phyloP scores from a whole-genome alignment of 73 alveolate genomes.

The Paramecium octaurelia region DNA sequence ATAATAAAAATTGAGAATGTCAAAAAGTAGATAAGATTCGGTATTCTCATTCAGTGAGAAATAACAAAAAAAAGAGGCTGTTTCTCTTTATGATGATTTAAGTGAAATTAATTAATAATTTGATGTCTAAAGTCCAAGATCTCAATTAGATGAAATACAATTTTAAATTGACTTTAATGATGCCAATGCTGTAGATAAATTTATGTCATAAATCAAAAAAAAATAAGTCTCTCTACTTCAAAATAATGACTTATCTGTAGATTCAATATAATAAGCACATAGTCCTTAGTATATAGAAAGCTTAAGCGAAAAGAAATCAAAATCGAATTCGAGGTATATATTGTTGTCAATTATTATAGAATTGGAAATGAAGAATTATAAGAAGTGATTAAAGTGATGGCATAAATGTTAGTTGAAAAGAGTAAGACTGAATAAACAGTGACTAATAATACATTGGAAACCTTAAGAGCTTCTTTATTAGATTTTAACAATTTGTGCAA shows the following conservation, averaged over 20 bases:
- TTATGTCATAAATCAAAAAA: constrained; percentile 15
- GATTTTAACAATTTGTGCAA: constrained; percentile 30
- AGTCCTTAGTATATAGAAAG: background rate
- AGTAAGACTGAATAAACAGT: background rate
- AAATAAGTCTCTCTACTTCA: background rate
- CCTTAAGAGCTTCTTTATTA: background rate
- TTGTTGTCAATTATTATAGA: background rate
- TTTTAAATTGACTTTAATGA: constrained; percentile 26
- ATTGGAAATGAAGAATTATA: constrained; percentile 11
- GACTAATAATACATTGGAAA: background rate
- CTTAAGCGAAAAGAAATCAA: background rate
- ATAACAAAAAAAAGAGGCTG: background rate
- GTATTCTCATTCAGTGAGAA: constrained; percentile 36
- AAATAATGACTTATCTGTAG: background rate
- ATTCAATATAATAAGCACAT: constrained; percentile 31
- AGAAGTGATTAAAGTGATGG: constrained; percentile 41
- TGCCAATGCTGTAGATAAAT: constrained; percentile 45
- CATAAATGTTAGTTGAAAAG: constrained; percentile 20
- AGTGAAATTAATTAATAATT: constrained; percentile 32
- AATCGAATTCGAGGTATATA: background rate
- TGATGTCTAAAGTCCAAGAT: background rate
- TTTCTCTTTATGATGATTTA: constrained; percentile 40
- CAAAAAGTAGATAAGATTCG: constrained; percentile 42
- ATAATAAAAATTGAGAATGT: background rate
- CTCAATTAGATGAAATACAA: background rate